Conservation (phyloP, 2,329 filamentous ascomycete genomes). For the Diatrype stigma region DNA sequence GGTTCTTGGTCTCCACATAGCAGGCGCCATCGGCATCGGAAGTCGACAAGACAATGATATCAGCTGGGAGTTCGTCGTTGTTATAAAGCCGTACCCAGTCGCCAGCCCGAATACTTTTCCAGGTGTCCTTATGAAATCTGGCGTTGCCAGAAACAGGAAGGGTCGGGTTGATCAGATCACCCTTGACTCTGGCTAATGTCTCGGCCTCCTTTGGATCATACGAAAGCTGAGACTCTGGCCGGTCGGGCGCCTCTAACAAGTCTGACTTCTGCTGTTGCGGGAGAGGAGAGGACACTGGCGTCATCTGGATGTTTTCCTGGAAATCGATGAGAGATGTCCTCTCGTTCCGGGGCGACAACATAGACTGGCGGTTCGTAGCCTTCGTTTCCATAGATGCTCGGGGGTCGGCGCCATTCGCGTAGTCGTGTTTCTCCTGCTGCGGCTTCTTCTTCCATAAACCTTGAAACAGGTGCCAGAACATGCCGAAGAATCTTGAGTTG, state of each 20-base stretch:
- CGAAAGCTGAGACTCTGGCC: conserved; percentile 29
- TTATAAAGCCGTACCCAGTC: conserved; percentile 97
- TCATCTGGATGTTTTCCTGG: conserved; percentile 85
- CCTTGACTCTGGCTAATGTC: conserved; percentile 43
- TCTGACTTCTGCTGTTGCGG: conserved; percentile 38
- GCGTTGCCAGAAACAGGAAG: conserved; percentile 64
- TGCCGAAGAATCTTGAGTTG: conserved; percentile 57
- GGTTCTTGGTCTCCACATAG: conserved; percentile 96
- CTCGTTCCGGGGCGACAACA: conserved; percentile 45
- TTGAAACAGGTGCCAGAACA: conserved; percentile 47
- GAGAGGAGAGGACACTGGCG: conserved; percentile 80
- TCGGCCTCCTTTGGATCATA: conserved; percentile 33
- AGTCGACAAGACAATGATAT: conserved; percentile 87
- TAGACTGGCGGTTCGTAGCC: conserved; percentile 48
- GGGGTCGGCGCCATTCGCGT: conserved; percentile 50
- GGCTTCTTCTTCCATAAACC: conserved; percentile 45
- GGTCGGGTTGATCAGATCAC: conserved; percentile 67
- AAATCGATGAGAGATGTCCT: conserved; percentile 50
- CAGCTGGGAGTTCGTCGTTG: conserved; percentile 90
- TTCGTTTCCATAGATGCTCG: conserved; percentile 65
- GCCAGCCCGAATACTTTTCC: conserved; percentile 93
- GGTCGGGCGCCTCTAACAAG: conserved; percentile 22
- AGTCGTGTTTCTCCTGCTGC: conserved; percentile 47
- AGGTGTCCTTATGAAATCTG: conserved; percentile 85
- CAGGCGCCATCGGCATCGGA: conserved; percentile 92